A percentile compares a stretch with the other conserved stretches of the same genome.
These are phyloP conservation scores for Neonectria hederae DNA, from an alignment of 2,329 filamentous ascomycete genomes.

Conservation along the genomic window DNA sequence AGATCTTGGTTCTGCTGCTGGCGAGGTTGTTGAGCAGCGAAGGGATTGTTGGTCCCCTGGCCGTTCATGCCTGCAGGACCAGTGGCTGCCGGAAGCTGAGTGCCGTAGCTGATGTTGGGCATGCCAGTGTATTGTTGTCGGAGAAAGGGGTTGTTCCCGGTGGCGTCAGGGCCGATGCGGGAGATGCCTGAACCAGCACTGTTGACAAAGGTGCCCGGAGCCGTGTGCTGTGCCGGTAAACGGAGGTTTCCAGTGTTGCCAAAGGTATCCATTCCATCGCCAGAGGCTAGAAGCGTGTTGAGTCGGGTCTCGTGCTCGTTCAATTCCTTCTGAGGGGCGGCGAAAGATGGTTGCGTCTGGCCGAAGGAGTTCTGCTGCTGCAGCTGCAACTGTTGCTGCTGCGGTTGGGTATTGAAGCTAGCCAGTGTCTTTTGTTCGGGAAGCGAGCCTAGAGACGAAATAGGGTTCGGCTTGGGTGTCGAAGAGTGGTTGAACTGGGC, in stretches of 20 bases:
- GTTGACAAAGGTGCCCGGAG: conserved; percentile 96
- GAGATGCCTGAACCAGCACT: conserved; percentile 85
- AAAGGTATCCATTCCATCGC: conserved; percentile 96
- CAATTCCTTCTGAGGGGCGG: conserved; percentile 61
- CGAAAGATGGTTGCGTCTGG: conserved; percentile 45
- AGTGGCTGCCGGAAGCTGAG: conserved; percentile 63
- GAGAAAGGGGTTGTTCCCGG: conserved; percentile 90
- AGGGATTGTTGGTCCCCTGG: conserved; percentile 65
- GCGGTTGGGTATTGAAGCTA: conserved; percentile 61
- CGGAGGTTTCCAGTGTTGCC: conserved; percentile 96
- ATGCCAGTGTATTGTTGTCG: conserved; percentile 84
- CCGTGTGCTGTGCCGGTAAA: conserved; percentile 95
- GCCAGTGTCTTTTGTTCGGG: conserved; percentile 85
- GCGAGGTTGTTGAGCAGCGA: conserved; percentile 61
- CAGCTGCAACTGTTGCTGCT: conserved; percentile 57
- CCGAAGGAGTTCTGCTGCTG: conserved; percentile 48
- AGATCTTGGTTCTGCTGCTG: conserved; percentile 65
- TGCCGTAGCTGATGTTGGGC: conserved; percentile 66
- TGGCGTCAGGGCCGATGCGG: conserved; percentile 74
- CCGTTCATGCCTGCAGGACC: conserved; percentile 67
- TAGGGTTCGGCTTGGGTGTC: conserved; percentile 59
- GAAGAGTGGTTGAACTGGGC: conserved; percentile 75
- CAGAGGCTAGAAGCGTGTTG: conserved; percentile 84
- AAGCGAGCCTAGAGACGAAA: conserved; percentile 78
- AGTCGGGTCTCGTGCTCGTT: conserved; percentile 77